Evolutionary conservation across 2,329 filamentous ascomycete species (phyloP).

Genomic region (Pseudocercospora vitis): DNA sequence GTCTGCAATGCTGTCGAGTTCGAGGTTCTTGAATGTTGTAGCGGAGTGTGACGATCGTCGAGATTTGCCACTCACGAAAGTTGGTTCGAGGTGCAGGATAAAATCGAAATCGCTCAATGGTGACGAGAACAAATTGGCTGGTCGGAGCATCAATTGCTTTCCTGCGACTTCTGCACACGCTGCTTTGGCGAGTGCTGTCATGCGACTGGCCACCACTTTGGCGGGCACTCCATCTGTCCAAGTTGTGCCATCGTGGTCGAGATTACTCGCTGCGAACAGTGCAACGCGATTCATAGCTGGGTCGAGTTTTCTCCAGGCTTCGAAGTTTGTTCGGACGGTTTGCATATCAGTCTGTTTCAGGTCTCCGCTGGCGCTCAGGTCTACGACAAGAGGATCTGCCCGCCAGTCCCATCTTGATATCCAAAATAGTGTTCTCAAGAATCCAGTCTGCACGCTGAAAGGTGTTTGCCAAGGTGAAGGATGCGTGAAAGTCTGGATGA

Average conservation of each 20-base stretch:
- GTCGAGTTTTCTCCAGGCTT: constrained; percentile 84
- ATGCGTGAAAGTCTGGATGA: constrained; percentile 73
- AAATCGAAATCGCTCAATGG: constrained; percentile 80
- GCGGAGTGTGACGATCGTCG: constrained; percentile 38
- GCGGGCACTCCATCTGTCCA: constrained; percentile 75
- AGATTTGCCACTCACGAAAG: constrained; percentile 50
- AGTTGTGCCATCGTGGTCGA: constrained; percentile 73
- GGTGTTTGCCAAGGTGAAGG: constrained; percentile 79
- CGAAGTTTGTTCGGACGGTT: constrained; percentile 67
- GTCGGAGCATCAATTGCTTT: constrained; percentile 41
- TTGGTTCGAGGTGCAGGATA: constrained; percentile 67
- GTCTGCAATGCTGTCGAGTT: constrained; percentile 53
- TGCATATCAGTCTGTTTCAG: constrained; percentile 62
- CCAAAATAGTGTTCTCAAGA: constrained; percentile 76
- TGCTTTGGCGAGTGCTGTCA: constrained; percentile 78
- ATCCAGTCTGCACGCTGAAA: constrained; percentile 73
- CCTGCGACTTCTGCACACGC: constrained; percentile 59
- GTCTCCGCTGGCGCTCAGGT: constrained; percentile 51
- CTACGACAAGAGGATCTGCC: constrained; percentile 75
- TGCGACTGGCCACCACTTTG: constrained; percentile 78
- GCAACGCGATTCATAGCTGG: constrained; percentile 81
- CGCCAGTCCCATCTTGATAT: constrained; percentile 92
- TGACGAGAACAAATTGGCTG: constrained; percentile 67
- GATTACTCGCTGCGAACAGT: constrained; percentile 76
- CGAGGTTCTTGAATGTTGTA: constrained; percentile 77